Percentiles rank a stretch among this genome's conserved stretches.
Conservation (phyloP, 495 filamentous ascomycete genomes). For the Neurospora sp. region DNA sequence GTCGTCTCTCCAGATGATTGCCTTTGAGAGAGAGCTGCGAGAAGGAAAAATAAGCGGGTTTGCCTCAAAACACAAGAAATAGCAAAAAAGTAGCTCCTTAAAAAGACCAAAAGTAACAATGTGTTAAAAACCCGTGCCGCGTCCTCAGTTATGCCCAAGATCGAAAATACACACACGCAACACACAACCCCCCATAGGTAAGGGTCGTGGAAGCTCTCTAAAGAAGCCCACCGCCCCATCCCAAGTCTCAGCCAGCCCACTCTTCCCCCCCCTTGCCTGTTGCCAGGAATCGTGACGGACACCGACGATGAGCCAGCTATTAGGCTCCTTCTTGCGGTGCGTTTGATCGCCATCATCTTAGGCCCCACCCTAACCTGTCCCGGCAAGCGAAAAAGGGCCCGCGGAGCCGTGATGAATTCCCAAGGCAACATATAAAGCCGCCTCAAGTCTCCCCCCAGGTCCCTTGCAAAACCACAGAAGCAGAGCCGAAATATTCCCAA, state of each 20-base stretch:
- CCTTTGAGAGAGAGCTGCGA: not conserved
- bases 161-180: conserved; percentile 19
- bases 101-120: not conserved
- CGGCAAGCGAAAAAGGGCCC: not conserved
- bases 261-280: not conserved
- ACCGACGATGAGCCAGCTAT: not conserved
- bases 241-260: conserved; percentile 2
- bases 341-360: not conserved
- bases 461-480: not conserved
- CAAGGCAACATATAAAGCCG: not conserved
- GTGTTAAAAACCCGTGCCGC: conserved; percentile 2
- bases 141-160: conserved; percentile 24
- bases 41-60: conserved; percentile 1
- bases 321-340: not conserved
- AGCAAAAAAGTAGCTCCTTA: not conserved
- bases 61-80: not conserved
- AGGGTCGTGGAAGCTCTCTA: conserved; percentile 2
- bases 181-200: not conserved
- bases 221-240: conserved; percentile 8
- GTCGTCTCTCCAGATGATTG: not conserved
- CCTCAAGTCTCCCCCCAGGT: not conserved
- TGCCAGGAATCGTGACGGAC: not conserved
- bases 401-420: not conserved
- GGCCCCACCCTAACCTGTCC: not conserved
- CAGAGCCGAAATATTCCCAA: not conserved